These are phyloP conservation scores for Coriolopsis trogii DNA, from an alignment of 1,284 basidiomycete species.

Conservation along the genomic window DNA sequence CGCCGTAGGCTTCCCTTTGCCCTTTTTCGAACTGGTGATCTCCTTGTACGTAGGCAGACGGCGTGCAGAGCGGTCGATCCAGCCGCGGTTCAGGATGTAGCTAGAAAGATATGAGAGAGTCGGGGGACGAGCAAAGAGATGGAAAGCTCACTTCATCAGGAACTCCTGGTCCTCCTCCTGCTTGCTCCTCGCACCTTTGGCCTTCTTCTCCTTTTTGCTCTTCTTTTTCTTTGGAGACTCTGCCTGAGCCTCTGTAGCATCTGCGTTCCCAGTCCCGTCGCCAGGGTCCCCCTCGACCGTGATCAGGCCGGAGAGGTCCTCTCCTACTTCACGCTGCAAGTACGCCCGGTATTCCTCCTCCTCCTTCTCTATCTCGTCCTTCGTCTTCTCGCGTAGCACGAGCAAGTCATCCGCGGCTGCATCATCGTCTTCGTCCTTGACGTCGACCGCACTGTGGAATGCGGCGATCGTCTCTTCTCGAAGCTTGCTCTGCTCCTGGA, in stretches of 20 bases:
- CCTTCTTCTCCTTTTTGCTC: conserved; percentile 36
- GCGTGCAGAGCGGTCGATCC: conserved; percentile 80
- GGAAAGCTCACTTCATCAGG: conserved; percentile 77
- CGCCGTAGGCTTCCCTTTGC: conserved; percentile 44
- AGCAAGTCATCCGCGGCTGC: conserved; percentile 69
- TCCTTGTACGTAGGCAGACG: conserved; percentile 86
- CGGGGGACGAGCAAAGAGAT: not conserved
- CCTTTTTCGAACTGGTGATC: conserved; percentile 52
- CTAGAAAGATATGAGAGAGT: conserved; percentile 45
- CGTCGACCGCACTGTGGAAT: conserved; percentile 59
- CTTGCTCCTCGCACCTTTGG: conserved; percentile 46
- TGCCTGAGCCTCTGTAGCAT: too few species aligned
- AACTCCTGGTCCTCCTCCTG: conserved; percentile 82
- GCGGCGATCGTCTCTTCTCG: conserved; percentile 85
- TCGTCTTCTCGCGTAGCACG: conserved; percentile 72
- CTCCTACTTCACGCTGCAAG: conserved; percentile 83
- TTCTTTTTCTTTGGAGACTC: too few species aligned
- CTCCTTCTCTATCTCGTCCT: conserved; percentile 75
- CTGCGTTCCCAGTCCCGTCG: conserved; percentile 32
- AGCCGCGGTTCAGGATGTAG: conserved; percentile 94
- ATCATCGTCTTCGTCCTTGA: conserved; percentile 37
- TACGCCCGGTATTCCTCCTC: conserved; percentile 82
- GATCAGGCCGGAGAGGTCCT: conserved; percentile 66
- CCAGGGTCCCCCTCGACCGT: conserved; percentile 41
- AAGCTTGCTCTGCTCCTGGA: conserved; percentile 77